Evolutionary conservation across 208 protist genomes (phyloP).

Genomic region (Naegleria fowleri): DNA sequence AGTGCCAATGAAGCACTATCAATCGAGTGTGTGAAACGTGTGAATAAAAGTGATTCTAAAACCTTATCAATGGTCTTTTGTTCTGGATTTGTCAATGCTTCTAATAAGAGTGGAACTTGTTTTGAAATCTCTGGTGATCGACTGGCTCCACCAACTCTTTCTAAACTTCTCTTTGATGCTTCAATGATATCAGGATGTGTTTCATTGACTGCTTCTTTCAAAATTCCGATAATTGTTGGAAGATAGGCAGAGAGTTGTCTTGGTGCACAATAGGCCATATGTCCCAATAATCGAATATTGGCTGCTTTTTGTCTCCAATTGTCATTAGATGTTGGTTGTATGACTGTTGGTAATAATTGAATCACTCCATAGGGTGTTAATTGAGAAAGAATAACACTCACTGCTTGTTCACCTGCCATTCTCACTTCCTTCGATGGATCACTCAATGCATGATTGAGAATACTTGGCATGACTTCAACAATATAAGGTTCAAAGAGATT

Average conservation of each 20-base stretch:
- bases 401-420: constrained; percentile 30
- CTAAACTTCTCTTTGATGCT: constrained; percentile 68
- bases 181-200: constrained; percentile 70
- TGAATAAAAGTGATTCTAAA: constrained; percentile 82
- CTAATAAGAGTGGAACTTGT: constrained; percentile 75
- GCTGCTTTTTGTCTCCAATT: constrained; percentile 36
- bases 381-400: constrained; percentile 26
- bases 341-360: constrained; percentile 37
- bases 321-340: background rate
- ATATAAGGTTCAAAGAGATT: constrained; percentile 45
- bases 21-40: constrained; percentile 77
- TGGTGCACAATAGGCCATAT: constrained; percentile 40
- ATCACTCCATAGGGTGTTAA: constrained; percentile 31
- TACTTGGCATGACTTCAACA: constrained; percentile 30
- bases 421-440: constrained; percentile 36
- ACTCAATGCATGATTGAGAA: constrained; percentile 30
- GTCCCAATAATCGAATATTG: constrained; percentile 40
- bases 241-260: constrained; percentile 49
- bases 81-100: constrained; percentile 72
- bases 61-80: constrained; percentile 69
- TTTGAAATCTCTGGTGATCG: constrained; percentile 78
- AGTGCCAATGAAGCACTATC: constrained; percentile 82
- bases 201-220: constrained; percentile 73
- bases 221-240: constrained; percentile 76
- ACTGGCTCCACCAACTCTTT: constrained; percentile 75